These are phyloP conservation scores for Trichosporon ovoides DNA, from an alignment of 1,284 basidiomycete genomes.

Conservation along the genomic window DNA sequence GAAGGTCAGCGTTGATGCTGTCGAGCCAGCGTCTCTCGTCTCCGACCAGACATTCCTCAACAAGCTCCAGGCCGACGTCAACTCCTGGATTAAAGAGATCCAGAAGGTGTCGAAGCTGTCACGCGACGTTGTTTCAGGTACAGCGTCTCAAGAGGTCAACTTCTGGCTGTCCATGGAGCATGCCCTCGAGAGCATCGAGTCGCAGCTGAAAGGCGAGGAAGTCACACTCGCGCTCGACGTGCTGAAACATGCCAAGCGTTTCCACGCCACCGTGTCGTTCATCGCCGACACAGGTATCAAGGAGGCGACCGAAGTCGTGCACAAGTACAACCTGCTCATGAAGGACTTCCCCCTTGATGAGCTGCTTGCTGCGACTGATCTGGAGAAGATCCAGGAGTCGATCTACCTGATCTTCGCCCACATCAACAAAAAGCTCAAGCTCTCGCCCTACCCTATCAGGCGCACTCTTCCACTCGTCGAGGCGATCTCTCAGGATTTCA, in stretches of 20 bases:
- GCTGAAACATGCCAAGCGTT: conserved; percentile 90
- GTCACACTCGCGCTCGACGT: conserved; percentile 94
- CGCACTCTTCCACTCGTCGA: conserved; percentile 93
- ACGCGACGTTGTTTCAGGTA: conserved; percentile 86
- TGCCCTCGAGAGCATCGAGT: conserved; percentile 87
- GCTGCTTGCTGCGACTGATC: conserved; percentile 88
- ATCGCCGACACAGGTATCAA: conserved; percentile 95
- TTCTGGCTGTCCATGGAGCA: conserved; percentile 95
- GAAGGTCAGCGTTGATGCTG: conserved; percentile 44
- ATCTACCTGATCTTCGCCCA: conserved; percentile 83
- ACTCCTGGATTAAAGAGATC: conserved; percentile 97
- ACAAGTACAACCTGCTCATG: conserved; percentile 97
- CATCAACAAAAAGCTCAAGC: conserved; percentile 89
- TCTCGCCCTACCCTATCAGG: conserved; percentile 93
- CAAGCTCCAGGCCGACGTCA: conserved; percentile 87
- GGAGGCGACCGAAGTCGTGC: conserved; percentile 82
- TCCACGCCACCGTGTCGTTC: conserved; percentile 95
- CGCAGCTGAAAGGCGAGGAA: conserved; percentile 84
- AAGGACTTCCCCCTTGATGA: conserved; percentile 98
- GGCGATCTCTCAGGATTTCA: conserved; percentile 95
- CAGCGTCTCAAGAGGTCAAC: conserved; percentile 97
- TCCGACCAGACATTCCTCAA: conserved; percentile 90
- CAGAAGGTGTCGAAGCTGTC: conserved; percentile 92
- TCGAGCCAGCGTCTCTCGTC: conserved; percentile 52
- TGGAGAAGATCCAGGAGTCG: conserved; percentile 88